Conservation (phyloP, 1,284 basidiomycete genomes). For the Cystobasidiaceae sp. region DNA sequence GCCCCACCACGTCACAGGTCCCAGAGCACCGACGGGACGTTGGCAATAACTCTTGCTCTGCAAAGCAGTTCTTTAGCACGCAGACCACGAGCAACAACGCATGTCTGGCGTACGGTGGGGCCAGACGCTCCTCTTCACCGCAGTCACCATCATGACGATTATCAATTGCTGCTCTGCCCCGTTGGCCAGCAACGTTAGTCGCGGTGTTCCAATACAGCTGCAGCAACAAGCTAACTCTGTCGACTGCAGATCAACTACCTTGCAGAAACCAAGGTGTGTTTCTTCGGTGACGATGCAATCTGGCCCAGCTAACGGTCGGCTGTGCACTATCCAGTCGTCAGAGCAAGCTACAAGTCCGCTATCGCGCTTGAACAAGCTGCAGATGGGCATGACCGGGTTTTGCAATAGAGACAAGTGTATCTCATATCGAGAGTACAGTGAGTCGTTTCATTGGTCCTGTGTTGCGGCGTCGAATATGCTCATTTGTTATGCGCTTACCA, state of each 20-base stretch:
- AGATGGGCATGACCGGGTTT: neutral
- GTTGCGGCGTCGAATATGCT: neutral
- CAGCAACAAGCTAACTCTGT: neutral
- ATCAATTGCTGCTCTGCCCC: neutral
- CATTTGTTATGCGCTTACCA: no score
- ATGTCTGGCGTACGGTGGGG: neutral
- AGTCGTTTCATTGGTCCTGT: neutral
- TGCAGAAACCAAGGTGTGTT: neutral
- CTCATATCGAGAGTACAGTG: neutral
- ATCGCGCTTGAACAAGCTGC: neutral
- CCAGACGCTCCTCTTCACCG: neutral
- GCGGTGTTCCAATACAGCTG: neutral
- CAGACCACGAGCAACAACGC: no score
- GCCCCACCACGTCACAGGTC: neutral
- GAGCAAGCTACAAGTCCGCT: neutral
- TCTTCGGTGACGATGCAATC: neutral
- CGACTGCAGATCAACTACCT: neutral
- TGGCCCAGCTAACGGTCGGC: neutral
- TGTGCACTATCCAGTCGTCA: neutral
- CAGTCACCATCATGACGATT: neutral
- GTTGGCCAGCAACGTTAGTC: neutral
- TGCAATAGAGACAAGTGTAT: neutral
- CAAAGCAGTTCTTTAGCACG: neutral
- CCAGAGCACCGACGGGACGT: neutral
- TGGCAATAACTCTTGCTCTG: neutral